Base-by-base conservation (phyloP, 2,329 filamentous ascomycete species). In the Leptographium galeiforme region DNA sequence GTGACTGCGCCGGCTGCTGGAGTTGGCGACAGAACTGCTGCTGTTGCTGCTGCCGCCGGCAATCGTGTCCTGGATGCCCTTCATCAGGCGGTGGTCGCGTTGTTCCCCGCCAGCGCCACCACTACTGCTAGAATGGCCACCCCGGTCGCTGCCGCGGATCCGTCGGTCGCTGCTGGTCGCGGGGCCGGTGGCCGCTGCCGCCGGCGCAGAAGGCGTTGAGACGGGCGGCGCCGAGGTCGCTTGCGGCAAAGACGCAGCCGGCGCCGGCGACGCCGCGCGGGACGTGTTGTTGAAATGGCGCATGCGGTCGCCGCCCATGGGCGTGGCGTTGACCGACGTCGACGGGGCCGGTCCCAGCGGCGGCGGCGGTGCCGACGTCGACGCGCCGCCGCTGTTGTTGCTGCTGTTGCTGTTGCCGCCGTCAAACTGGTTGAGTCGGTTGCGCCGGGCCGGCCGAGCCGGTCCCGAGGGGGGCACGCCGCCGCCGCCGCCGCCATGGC, bases 1-100 rank as follows among this genome's bases (percentile, higher is more conserved):
- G 55, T 70, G 72, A 51, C 67, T 68, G 14, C 71, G 68, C 57
- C 60, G 68, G 66, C 58, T 63, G 63, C 57, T 68, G 57, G 54
- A 25, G 13, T 7, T 16, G 25, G 25, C 25, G 25, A 25, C 25
- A 5, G 25, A 25, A 36, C 36, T 49, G 48, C 32, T 40, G n/a
- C n/a, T 19, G 46, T 43, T 25, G 46, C 51, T 12, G 44, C 66
- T 58, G 45, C 34, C 34, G 34, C 34, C 34, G 34, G 65, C 68
- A 25, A 62, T 64, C 63, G 68, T 68, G 61, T 70, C 58, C 60
- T 76, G 63, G 55, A 84, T 82, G 47, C 76, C 75, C 13, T 74
- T 74, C 34, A 84, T 67, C 59, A 82, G 77, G 54, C 79, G 70
- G 55, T 41, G 70, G 56, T 32, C 36, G 6, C 48, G 32, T 11